phyloP scores from a whole-genome alignment of 2,329 filamentous ascomycete genomes.

The Fusarium fujikuroi region DNA sequence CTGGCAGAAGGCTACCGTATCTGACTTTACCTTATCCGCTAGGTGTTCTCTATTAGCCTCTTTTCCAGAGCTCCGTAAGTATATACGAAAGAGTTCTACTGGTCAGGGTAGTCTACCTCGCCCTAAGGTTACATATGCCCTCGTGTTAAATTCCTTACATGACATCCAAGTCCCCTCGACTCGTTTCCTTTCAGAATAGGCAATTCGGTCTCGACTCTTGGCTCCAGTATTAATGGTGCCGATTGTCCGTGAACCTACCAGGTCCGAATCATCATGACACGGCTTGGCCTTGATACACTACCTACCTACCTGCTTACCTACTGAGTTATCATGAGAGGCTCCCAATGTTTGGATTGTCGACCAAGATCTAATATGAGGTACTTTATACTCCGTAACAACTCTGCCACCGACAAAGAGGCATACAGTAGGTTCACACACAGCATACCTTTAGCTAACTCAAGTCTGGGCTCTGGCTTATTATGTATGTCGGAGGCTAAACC shows the following conservation, averaged over 20 bases:
- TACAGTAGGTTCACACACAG: not conserved
- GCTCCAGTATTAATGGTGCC: conserved; percentile 15
- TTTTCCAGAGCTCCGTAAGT: not conserved
- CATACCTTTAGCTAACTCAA: not conserved
- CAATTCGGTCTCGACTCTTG: conserved; percentile 23
- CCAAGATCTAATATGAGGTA: not conserved
- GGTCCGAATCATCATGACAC: conserved; percentile 18
- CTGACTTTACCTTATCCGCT: conserved; percentile 1
- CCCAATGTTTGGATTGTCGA: not conserved
- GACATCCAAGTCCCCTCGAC: conserved; percentile 4
- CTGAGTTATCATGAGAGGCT: not conserved
- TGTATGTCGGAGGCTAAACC: conserved; percentile 16
- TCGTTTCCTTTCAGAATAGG: conserved; percentile 23
- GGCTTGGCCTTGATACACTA: not conserved
- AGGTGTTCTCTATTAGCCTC: conserved; percentile 26
- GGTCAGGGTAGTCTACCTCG: not conserved
- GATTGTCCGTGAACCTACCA: conserved; percentile 38
- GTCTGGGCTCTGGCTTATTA: not conserved
- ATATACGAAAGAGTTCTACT: not conserved
- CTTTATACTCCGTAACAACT: not conserved
- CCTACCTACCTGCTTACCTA: not conserved
- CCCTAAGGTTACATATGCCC: conserved; percentile 21
- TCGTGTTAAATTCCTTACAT: conserved; percentile 21
- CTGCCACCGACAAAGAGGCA: not conserved
- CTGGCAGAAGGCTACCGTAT: conserved; percentile 4